Evolutionary conservation across 768 basidiomycete genomes (phyloP), one percentile per base, ranked within the genome.

Genomic region (Podaxis sp.): DNA sequence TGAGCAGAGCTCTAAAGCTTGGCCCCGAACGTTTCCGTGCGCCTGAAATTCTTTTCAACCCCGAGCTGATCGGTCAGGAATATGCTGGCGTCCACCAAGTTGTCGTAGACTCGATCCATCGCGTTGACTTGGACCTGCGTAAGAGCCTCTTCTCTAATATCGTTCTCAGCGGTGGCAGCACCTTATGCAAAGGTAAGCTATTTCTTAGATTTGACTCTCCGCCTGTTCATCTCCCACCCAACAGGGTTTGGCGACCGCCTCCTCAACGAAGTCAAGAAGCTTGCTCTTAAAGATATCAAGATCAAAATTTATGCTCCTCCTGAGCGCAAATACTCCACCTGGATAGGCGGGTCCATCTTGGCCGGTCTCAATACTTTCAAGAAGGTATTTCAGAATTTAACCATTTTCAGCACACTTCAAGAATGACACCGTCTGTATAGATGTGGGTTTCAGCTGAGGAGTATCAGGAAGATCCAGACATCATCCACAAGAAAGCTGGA

Each of bases 371-470:
- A 87, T 68, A 97, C 97, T 39, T 99, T 99, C 84, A 98, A 96
- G 79, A 97, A 97, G 89, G 95, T 91, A 67, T 58, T 51, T 26
- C 51, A 6, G 26, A 38, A n/a, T 28, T 52, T 28, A 57, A 56
- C 52, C 46, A 60, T 67, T 59, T 28, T 26, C 59, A 60, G 33
- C 56, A 22, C 67, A 54, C 63, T 63, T 61, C 59, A 52, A 46
- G 58, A 66, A 55, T 53, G 33, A 59, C 40, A 61, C 17, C 62
- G 51, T 46, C 59, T 61, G 42, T n/a, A 19, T 28, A 97, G 95
- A 99, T 99, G 96, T 99, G 97, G 96, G 94, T 99, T 56, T 96
- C 95, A 52, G 95, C 96, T 42, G 96, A 99, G 76, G 97, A 99
- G 77, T 99, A 98, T 73, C 95, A 97, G 76, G 96, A 99, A 76